Evolutionary conservation across 176 grass and related monocot genomes (phyloP).

Genomic region (Carex scoparia): DNA sequence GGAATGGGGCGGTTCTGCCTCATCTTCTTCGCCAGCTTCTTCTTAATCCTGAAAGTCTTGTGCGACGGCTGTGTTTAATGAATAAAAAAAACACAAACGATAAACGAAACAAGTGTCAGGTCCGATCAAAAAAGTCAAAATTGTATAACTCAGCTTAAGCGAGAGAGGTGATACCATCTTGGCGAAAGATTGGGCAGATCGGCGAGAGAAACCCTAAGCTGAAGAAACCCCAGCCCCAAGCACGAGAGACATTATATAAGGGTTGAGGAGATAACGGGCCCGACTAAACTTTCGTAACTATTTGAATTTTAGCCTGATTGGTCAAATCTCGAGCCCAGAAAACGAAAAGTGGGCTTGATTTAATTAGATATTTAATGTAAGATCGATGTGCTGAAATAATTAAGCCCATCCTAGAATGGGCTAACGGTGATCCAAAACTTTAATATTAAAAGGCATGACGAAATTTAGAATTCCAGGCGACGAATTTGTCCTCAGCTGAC

Average conservation of each 20-base stretch:
- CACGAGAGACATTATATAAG: constrained; percentile 33
- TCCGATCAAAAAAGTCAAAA: neutral
- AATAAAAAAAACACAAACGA: neutral
- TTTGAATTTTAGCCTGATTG: neutral
- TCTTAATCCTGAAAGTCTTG: constrained; percentile 91
- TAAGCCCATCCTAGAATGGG: neutral
- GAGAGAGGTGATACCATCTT: constrained; percentile 40
- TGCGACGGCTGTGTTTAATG: constrained; percentile 52
- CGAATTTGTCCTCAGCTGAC: neutral
- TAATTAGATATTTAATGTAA: neutral
- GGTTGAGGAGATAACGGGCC: neutral
- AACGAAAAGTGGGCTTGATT: neutral
- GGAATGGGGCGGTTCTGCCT: constrained; percentile 95
- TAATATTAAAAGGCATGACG: neutral
- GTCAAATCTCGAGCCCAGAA: neutral
- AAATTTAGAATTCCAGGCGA: neutral
- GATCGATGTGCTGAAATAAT: neutral
- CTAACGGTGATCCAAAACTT: neutral
- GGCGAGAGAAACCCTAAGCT: constrained; percentile 50
- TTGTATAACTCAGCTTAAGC: neutral
- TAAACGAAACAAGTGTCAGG: constrained; percentile 17
- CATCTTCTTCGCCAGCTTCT: constrained; percentile 95
- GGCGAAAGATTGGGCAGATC: constrained; percentile 19
- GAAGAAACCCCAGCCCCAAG: constrained; percentile 16
- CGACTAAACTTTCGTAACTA: neutral